Conservation (phyloP, 2,329 filamentous ascomycete species). For the Stagonosporopsis vannaccii region DNA sequence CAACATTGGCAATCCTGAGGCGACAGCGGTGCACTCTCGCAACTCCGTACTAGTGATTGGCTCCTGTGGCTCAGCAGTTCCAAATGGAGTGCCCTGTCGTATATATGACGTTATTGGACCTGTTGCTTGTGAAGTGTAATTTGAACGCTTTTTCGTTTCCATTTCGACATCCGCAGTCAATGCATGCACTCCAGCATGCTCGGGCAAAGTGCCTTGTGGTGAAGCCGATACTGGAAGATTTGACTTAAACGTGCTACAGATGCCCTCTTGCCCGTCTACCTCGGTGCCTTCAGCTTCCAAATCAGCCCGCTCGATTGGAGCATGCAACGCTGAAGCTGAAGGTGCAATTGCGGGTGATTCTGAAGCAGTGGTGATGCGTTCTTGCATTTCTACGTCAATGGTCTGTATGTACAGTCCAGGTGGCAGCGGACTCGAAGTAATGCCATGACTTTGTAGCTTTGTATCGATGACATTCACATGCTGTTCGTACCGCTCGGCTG, state of each 20-base stretch:
- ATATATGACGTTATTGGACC: neutral
- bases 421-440: neutral
- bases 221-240: neutral
- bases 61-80: neutral
- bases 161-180: neutral
- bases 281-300: neutral
- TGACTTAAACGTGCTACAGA: neutral
- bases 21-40: neutral
- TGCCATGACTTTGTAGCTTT: neutral
- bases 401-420: neutral
- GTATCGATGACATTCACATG: neutral
- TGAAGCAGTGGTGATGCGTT: neutral
- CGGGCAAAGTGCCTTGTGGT: neutral
- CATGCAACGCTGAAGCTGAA: neutral
- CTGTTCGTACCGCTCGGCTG: neutral
- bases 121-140: neutral
- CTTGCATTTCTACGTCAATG: neutral
- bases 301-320: neutral
- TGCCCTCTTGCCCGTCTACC: neutral
- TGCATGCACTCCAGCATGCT: neutral
- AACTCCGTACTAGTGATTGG: neutral
- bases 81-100: neutral
- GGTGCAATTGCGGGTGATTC: neutral
- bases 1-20: neutral
- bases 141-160: neutral